phyloP scores from a whole-genome alignment of 1,284 basidiomycete species.

The Heterobasidion irregulare region DNA sequence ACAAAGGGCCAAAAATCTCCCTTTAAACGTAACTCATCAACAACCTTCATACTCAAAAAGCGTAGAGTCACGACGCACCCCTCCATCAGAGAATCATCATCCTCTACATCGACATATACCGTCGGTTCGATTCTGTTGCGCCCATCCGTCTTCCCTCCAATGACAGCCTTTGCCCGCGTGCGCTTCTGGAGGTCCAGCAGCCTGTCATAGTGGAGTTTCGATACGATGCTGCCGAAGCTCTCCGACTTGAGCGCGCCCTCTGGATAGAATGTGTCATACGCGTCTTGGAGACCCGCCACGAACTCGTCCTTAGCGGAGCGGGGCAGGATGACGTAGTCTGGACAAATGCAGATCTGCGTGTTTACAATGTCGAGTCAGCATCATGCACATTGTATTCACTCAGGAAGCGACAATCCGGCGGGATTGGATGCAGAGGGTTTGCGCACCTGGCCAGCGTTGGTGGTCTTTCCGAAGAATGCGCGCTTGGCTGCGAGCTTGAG shows the following conservation, averaged over 20 bases:
- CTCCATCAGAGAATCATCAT: slow-evolving; percentile 46
- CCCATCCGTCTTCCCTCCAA: slow-evolving; percentile 42
- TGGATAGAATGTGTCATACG: slow-evolving; percentile 26
- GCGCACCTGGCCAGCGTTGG: slow-evolving; percentile 41
- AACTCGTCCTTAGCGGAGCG: slow-evolving; percentile 42
- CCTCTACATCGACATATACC: slow-evolving; percentile 36
- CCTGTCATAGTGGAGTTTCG: slow-evolving; percentile 39
- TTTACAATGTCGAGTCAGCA: background rate
- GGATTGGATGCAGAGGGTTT: background rate
- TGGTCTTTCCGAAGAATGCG: slow-evolving; percentile 49
- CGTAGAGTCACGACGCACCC: slow-evolving; percentile 50
- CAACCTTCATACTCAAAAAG: too few species aligned
- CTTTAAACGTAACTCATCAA: too few species aligned
- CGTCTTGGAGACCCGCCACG: slow-evolving; percentile 37
- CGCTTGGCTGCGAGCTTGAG: slow-evolving; percentile 34
- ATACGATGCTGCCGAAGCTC: slow-evolving; percentile 38
- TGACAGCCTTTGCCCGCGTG: slow-evolving; percentile 47
- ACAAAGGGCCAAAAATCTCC: background rate
- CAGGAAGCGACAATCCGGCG: background rate
- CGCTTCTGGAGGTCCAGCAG: slow-evolving; percentile 37
- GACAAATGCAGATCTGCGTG: slow-evolving; percentile 47
- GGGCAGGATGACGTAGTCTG: slow-evolving; percentile 56
- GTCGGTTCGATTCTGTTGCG: slow-evolving; percentile 34
- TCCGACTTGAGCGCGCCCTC: slow-evolving; percentile 30
- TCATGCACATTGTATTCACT: too few species aligned